Conservation (phyloP, 345 rosid species). For the Gossypium anomalum region DNA sequence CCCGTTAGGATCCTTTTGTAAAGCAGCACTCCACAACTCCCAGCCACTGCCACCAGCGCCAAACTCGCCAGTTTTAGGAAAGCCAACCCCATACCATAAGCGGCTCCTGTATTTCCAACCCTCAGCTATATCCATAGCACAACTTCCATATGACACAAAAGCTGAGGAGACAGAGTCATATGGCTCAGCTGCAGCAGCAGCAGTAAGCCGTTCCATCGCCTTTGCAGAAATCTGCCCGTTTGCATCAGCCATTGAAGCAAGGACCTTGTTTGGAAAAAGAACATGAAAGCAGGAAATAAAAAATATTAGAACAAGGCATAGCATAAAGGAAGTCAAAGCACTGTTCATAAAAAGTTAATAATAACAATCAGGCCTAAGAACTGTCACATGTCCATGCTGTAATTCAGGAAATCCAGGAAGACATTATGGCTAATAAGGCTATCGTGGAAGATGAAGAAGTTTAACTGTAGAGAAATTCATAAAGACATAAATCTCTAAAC, state of each 20-base stretch:
- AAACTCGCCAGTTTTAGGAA: conserved; percentile 53
- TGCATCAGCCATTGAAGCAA: conserved; percentile 98
- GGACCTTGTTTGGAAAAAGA: conserved; percentile 48
- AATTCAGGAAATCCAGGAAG: conserved; percentile 3
- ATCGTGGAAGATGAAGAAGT: neutral
- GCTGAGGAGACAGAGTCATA: conserved; percentile 95
- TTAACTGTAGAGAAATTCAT: neutral
- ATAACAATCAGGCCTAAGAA: conserved; percentile 4
- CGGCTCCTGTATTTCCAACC: conserved; percentile 99
- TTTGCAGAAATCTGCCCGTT: conserved; percentile 85
- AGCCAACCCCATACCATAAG: conserved; percentile 92
- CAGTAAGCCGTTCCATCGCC: conserved; percentile 92
- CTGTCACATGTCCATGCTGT: neutral
- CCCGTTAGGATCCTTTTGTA: conserved; percentile 90
- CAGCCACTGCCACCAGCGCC: conserved; percentile 96
- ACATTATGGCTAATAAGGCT: neutral
- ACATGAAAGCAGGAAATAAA: neutral
- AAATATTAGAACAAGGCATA: neutral
- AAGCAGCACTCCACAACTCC: conserved; percentile 75
- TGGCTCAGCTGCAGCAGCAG: conserved; percentile 96
- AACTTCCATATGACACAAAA: conserved; percentile 96
- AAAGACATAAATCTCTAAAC: neutral
- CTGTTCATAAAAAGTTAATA: neutral
- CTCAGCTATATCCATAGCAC: conserved; percentile 83
- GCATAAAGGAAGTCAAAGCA: neutral